Conservation (phyloP, 148 eudicot genomes). For the Rhododendron kiyosumense region DNA sequence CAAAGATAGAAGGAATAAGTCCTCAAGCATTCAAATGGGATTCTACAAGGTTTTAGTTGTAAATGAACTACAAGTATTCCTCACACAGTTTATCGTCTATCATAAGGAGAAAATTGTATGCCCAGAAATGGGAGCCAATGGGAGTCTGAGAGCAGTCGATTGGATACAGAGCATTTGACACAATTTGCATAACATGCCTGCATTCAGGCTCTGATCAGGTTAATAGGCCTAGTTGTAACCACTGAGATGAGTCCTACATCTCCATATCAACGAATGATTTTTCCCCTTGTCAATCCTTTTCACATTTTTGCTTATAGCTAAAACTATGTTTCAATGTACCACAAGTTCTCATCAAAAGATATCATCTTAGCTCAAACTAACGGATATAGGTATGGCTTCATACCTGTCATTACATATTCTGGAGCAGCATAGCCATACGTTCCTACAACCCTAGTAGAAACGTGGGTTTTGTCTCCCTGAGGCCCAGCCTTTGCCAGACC, state of each 20-base stretch:
- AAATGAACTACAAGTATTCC: not conserved
- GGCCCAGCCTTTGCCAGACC: slow-evolving; percentile 99
- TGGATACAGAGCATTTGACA: not conserved
- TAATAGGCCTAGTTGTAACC: not conserved
- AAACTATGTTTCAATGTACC: not conserved
- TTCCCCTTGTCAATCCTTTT: not conserved
- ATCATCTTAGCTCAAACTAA: not conserved
- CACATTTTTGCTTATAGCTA: not conserved
- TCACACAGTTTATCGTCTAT: not conserved
- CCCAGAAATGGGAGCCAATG: not conserved
- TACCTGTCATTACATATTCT: slow-evolving; percentile 98
- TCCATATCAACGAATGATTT: not conserved
- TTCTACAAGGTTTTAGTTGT: not conserved
- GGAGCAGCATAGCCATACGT: slow-evolving; percentile 99
- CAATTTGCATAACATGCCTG: not conserved
- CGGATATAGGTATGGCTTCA: not conserved
- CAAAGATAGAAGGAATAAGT: not conserved
- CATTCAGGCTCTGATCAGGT: not conserved
- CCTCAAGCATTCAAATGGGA: not conserved
- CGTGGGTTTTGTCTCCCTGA: slow-evolving; percentile 93
- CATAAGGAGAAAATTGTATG: not conserved
- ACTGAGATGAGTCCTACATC: not conserved
- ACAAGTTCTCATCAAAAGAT: not conserved
- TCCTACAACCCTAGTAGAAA: slow-evolving; percentile 92
- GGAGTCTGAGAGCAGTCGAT: not conserved